A percentile compares a stretch with the other conserved stretches of the same genome.
Evolutionary conservation across 352 stramenopile species (phyloP).

Genomic region (Globisporangium recalcitrans): DNA sequence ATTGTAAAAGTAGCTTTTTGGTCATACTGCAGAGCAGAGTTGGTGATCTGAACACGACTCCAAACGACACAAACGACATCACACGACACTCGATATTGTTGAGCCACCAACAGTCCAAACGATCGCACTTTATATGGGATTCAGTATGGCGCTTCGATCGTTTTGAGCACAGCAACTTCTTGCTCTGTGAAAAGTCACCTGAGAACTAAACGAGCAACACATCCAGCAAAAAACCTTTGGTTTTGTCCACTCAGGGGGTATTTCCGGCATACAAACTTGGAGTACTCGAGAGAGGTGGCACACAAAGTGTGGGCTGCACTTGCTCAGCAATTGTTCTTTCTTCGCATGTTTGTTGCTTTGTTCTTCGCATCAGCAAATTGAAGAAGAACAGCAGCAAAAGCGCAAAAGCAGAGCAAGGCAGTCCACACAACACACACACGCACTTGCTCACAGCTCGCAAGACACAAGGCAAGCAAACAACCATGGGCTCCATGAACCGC

Average conservation of each 20-base stretch:
- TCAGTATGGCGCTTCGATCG: too few species aligned
- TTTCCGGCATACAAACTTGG: slow-evolving; percentile 24
- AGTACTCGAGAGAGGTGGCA: slow-evolving; percentile 22
- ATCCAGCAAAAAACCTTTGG: slow-evolving; percentile 13
- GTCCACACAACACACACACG: slow-evolving; percentile 2
- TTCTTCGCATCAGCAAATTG: slow-evolving; percentile 10
- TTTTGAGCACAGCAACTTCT: too few species aligned
- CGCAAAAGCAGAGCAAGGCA: neutral
- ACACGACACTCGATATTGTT: too few species aligned
- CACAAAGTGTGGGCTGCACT: slow-evolving; percentile 20
- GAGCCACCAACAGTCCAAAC: too few species aligned
- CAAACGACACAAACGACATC: too few species aligned
- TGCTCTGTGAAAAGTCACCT: slow-evolving; percentile 13
- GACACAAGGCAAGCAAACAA: neutral
- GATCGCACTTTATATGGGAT: too few species aligned
- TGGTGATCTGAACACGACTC: too few species aligned
- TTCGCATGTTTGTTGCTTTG: slow-evolving; percentile 16
- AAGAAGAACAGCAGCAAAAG: neutral
- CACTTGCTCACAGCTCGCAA: neutral
- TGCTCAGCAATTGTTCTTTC: slow-evolving; percentile 8
- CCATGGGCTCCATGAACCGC: slow-evolving; percentile 74
- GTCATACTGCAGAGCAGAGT: too few species aligned
- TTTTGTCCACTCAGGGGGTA: neutral
- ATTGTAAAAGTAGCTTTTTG: too few species aligned
- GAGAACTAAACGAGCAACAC: too few species aligned